Evolutionary conservation across 345 rosid species (phyloP), one percentile per base, ranked within the genome.

Genomic region (Brassica juncea): DNA sequence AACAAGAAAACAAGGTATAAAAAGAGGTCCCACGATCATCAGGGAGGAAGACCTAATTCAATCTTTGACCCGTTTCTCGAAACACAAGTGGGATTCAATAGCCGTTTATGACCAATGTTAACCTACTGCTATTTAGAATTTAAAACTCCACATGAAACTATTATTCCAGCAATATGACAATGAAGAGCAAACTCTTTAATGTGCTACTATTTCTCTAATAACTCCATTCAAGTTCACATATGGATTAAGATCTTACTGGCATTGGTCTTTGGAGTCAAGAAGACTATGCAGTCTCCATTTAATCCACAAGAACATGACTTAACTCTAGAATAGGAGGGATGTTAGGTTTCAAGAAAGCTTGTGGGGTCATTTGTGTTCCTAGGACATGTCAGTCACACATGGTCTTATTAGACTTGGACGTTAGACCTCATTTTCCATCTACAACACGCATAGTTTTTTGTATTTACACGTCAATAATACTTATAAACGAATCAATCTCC

Each of bases 301-400:
- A 47, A 47, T 47, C 58, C 19, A 12, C 55, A 49, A 14, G 55
- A 49, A 14, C 16, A 49, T 49, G 57, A 49, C n/a, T 49, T 1
- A n/a, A 54, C 59, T 54, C 59, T 54, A 15, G 9, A 15, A 54
- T 54, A 15, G 21, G 23, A 54, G 23, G 9, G 9, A 54, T 54
- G 59, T 54, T 54, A 54, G 59, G 59, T 54, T 54, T 54, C 23
- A 54, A 54, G 59, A 54, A 54, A 54, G 59, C 23, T 54, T 54
- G 59, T 54, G 59, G 59, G 59, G 59, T 16, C 59, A 54, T 15
- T 54, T n/a, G 59, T 54, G 59, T 54, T 54, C 59, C 59, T 54
- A 54, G 59, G 59, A 6, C 15, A 52, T 52, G 58, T 52, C 58
- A 52, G 58, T 52, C 58, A 52, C 57, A 52, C 57, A 52, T 52